Conservation (phyloP, 2,329 filamentous ascomycete species). For the Colletotrichum limetticola region DNA sequence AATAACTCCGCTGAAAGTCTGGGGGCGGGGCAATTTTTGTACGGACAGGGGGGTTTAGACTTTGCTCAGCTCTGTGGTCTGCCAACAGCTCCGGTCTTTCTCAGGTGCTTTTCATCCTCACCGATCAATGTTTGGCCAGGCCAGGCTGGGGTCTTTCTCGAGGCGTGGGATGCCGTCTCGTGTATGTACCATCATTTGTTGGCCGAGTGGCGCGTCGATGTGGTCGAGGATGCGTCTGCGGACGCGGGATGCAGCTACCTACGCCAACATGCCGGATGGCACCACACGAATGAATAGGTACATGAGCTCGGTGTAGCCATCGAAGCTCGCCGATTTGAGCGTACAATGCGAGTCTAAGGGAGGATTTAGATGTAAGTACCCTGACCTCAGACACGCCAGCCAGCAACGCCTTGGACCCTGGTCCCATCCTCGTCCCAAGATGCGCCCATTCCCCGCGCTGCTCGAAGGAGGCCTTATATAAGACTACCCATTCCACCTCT, state of each 20-base stretch:
- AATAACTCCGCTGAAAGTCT: conserved; percentile 11
- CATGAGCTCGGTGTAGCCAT: conserved; percentile 5
- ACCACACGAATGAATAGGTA: not conserved
- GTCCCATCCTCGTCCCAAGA: conserved; percentile 17
- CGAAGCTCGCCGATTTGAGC: conserved; percentile 15
- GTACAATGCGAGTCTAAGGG: conserved; percentile 11
- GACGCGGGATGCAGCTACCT: not conserved
- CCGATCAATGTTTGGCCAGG: conserved; percentile 7
- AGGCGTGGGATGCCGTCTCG: conserved; percentile 13
- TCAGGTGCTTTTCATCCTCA: conserved; percentile 4
- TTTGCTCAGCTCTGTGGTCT: not conserved
- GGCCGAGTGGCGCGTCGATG: conserved; percentile 22
- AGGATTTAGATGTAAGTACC: conserved; percentile 24
- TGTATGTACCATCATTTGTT: conserved; percentile 19
- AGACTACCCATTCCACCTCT: not conserved
- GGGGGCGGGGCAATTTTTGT: conserved; percentile 16
- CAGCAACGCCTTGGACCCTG: conserved; percentile 19
- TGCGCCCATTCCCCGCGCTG: conserved; percentile 27
- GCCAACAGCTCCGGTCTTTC: not conserved
- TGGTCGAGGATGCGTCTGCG: conserved; percentile 12
- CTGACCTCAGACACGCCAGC: conserved; percentile 30
- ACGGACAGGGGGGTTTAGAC: conserved; percentile 16
- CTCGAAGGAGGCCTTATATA: conserved; percentile 13
- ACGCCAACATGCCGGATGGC: not conserved
- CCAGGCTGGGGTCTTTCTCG: not conserved